Percentiles rank a stretch among this genome's conserved stretches.
These are phyloP conservation scores for Kluyveromyces aestuarii DNA, from an alignment of 805 yeast genomes.

Conservation along the genomic window DNA sequence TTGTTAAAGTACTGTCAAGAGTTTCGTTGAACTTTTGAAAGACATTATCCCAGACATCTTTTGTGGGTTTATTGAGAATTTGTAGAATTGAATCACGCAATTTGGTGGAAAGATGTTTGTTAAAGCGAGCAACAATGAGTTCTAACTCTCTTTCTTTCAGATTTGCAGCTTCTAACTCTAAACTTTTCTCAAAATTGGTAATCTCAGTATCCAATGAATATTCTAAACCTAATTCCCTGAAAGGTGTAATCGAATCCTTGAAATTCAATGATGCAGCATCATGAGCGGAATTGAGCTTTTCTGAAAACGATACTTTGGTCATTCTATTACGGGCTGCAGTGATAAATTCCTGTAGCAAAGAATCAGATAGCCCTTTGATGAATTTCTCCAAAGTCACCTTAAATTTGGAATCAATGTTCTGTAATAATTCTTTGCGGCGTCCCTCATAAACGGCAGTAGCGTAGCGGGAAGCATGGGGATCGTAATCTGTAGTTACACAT, in stretches of 20 bases:
- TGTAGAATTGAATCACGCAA: constrained; percentile 45
- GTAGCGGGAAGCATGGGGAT: constrained; percentile 69
- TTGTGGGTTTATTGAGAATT: constrained; percentile 40
- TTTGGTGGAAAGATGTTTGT: constrained; percentile 37
- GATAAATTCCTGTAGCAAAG: constrained; percentile 26
- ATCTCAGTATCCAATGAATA: constrained; percentile 21
- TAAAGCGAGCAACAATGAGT: constrained; percentile 33
- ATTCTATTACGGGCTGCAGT: constrained; percentile 19
- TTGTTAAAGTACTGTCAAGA: constrained; percentile 24
- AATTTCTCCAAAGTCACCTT: constrained; percentile 36
- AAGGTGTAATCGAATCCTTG: constrained; percentile 7
- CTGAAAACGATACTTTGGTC: constrained; percentile 24
- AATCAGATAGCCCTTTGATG: constrained; percentile 30
- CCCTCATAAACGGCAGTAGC: constrained; percentile 54
- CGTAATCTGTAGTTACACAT: constrained; percentile 47
- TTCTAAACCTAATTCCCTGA: constrained; percentile 11
- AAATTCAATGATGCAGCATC: constrained; percentile 17
- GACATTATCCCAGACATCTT: constrained; percentile 54
- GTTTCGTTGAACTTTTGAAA: constrained; percentile 35
- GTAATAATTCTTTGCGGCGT: constrained; percentile 42
- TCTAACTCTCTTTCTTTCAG: constrained; percentile 34
- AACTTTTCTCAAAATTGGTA: constrained; percentile 10
- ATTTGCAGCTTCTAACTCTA: constrained; percentile 25
- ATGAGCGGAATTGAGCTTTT: constrained; percentile 27
- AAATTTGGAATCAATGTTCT: constrained; percentile 40